Evolutionary conservation across 257 asterid species (phyloP), one percentile per base, ranked within the genome.

Genomic region (Nicotiana paniculata): DNA sequence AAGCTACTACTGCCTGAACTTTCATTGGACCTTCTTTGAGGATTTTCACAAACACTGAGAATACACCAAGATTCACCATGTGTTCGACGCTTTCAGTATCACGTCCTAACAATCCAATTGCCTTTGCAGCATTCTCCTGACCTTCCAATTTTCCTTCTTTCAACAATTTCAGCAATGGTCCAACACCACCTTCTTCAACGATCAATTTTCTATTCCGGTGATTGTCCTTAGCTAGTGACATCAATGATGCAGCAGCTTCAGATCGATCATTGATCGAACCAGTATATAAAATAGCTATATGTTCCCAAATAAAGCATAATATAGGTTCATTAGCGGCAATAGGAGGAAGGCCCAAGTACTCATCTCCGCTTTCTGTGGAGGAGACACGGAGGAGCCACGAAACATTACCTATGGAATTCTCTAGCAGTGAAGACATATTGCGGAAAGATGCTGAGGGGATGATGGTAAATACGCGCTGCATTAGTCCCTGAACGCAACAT

Each of bases 101-200:
- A 10, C 85, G 72, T 13, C 91, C 91, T 4, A 90, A 83, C 13
- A 88, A 81, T 8, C 90, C 90, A 82, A 90, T 88, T 3, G 90
- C 93, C 26, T 59, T 85, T 1, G 90, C 91, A 26, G 93, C 90
- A 58, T 90, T 86, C 86, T 88, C 90, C 80, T 90, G 90, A 28
- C 90, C 91, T 55, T 87, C 89, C 15, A 81, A 53, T 46, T 80
- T 84, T 2, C 89, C 90, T 66, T 88, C 87, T 68, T 88, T 87
- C 3, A 90, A 79, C 16, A 90, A 65, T 6, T 87, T 86, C 79
- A 88, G 81, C 77, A 88, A 21, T 1, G 91, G 90, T 2, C 83
- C 88, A 4, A 88, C 77, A 0, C 89, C 91, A 6, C 90, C 91
- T 88, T 88, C 89, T 81, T 87, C 88, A 13, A 88, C 85, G 10